Evolutionary conservation across 2,329 filamentous ascomycete genomes (phyloP).

Genomic region (Hymenoscyphus scutula): DNA sequence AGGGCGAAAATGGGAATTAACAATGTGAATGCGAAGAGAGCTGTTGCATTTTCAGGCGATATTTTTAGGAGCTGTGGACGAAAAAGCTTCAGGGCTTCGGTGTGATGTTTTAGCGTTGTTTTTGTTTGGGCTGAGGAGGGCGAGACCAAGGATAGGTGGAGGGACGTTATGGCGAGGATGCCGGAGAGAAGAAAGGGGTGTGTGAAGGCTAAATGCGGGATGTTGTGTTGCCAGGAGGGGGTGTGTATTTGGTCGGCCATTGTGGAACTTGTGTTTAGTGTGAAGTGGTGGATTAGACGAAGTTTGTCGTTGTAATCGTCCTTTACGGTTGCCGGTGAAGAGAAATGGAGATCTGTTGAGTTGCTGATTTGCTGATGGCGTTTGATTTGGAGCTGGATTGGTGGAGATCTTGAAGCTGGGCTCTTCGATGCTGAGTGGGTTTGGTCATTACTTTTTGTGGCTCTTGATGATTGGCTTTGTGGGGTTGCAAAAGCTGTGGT

Average conservation of each 20-base stretch:
- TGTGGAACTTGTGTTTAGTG: constrained; percentile 13
- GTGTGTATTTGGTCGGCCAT: constrained; percentile 8
- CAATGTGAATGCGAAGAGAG: constrained; percentile 18
- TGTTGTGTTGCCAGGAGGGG: constrained; percentile 12
- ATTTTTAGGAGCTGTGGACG: constrained; percentile 12
- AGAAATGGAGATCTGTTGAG: background rate
- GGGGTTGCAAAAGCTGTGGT: background rate
- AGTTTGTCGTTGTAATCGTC: constrained; percentile 10
- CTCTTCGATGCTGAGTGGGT: background rate
- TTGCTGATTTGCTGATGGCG: background rate
- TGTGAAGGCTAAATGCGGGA: constrained; percentile 17
- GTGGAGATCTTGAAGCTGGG: background rate
- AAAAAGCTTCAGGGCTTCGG: constrained; percentile 10
- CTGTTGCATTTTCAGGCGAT: constrained; percentile 8
- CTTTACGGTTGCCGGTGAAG: constrained; percentile 1
- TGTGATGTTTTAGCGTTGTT: constrained; percentile 16
- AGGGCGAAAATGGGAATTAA: constrained; percentile 16
- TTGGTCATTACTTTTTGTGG: background rate
- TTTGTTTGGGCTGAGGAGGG: constrained; percentile 12
- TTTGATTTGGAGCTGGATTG: background rate
- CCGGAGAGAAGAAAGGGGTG: constrained; percentile 17
- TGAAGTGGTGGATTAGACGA: constrained; percentile 19
- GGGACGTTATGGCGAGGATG: constrained; percentile 17
- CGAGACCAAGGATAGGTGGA: constrained; percentile 14
- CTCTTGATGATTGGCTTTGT: background rate